Base-by-base conservation (phyloP, 176 grass and related monocot species). In the Alopecurus myosuroides region DNA sequence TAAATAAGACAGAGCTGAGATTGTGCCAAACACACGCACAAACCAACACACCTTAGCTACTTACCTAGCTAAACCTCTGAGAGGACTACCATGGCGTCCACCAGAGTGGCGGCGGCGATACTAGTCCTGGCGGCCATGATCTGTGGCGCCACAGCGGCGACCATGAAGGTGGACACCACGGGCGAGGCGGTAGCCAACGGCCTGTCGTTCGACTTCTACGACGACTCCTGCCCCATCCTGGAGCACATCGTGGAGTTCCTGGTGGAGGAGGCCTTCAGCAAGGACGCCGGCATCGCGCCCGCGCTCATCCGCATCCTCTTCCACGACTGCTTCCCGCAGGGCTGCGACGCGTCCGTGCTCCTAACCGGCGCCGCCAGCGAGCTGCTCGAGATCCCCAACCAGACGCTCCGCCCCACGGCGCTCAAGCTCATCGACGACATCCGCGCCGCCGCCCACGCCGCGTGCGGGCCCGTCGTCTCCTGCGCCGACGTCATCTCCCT, bases 261-360 rank as follows among this genome's bases (percentile, higher is more conserved):
- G 12, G 79, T 92, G 20, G 2, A 2, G 11, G 58, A 58, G 33
- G 84, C 67, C 0, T 77, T 92, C 81, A 26, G n/a, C 1, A 66
- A 65, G 13, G 87, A 92, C 70, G 37, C 58, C 4, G 87, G 87
- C 70, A 75, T 93, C 70, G 87, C 88, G 36, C 85, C 85, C n/a
- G 91, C 87, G 0, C 76, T 93, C 65, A 51, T 92, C 70, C 91
- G 91, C 51, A 80, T 92, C 84, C 80, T 87, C 63, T 89, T 89
- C 76, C 91, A 92, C 70, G 91, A 92, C 70, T 92, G 91, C 91
- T 89, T 92, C 65, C 84, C 88, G 34, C 91, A 92, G 91, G 91
- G 91, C 1, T 90, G 91, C 68, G 91, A 93, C 74, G 91, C 63
- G 0, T 93, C 91, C 2, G 65, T 93, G 0, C 88, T 93, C 4